Base-by-base conservation (phyloP, 805 yeast genomes). In the Kodamaea leandrae region DNA sequence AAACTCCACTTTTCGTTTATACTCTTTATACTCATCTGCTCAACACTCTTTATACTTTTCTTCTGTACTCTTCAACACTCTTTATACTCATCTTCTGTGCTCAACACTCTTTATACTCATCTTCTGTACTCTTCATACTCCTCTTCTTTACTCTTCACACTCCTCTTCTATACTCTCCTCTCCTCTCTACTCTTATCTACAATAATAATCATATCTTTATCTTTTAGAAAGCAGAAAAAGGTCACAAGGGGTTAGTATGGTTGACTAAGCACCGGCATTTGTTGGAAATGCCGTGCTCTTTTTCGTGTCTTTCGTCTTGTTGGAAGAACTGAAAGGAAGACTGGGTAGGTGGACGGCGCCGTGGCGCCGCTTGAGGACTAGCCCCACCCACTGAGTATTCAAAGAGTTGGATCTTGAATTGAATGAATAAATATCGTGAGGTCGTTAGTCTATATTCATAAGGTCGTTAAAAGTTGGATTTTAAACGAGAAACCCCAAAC, bases 381-480 rank as follows among this genome's bases (percentile, higher is more conserved):
- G 43, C 39, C 36, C 26, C 32, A 36, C 43, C 38, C 39, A 35
- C 43, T 40, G 43, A 40, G 43, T 32, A 42, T 42, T 42, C 45
- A 42, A 45, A 48, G 47, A 45, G 48, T 45, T 39, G 50, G 49
- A 45, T 45, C 48, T 43, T 42, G 45, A 44, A 42, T 37, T 42
- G 44, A 42, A 43, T 47, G 44, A 36, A 39, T 39, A 42, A 39
- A 37, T 35, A 44, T 47, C 51, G 41, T 44, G 32, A 47, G 36
- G 38, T 40, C 43, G 34, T 40, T 35, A 34, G 39, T 44, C 47
- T 44, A 44, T 47, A 47, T 44, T 46, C 49, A 41, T 48, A 42
- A 44, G 51, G 57, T 55, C 60, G 57, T 56, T 55, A 57, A 61
- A 64, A 64, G 69, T 63, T 64, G 69, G 70, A 64, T 58, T 58